Percentiles rank a stretch among this genome's conserved stretches.
Evolutionary conservation across 805 yeast species (phyloP).

Genomic region (Candida alai): DNA sequence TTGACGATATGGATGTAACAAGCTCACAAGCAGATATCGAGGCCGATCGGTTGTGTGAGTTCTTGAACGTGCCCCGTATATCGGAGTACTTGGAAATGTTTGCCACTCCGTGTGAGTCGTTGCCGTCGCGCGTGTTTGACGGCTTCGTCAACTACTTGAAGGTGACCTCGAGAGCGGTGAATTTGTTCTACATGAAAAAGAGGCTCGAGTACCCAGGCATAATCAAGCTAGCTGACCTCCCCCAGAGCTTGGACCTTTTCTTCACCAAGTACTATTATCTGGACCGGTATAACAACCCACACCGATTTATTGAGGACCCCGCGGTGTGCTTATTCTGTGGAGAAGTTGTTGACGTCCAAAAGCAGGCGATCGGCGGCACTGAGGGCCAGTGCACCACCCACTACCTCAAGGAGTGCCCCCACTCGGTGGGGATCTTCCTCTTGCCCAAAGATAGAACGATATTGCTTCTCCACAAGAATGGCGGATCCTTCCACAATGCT

Average conservation of each 20-base stretch:
- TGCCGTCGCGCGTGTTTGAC: constrained; percentile 24
- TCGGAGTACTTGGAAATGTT: constrained; percentile 19
- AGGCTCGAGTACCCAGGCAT: constrained; percentile 62
- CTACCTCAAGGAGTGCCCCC: constrained; percentile 55
- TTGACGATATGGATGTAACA: constrained; percentile 24
- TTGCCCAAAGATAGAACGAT: constrained; percentile 66
- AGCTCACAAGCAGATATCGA: constrained; percentile 34
- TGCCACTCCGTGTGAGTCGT: constrained; percentile 10
- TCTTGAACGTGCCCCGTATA: constrained; percentile 40
- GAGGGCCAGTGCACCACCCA: constrained; percentile 83
- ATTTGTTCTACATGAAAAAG: constrained; percentile 13
- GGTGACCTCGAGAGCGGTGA: constrained; percentile 1
- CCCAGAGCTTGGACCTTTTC: constrained; percentile 61
- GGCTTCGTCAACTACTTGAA: constrained; percentile 15
- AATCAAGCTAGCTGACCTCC: constrained; percentile 59
- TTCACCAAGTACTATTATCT: constrained; percentile 57
- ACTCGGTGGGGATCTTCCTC: constrained; percentile 66
- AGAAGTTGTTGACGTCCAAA: constrained; percentile 62
- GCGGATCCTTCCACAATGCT: constrained; percentile 80
- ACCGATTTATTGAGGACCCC: constrained; percentile 54
- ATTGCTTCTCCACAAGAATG: constrained; percentile 61
- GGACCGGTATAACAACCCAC: constrained; percentile 38
- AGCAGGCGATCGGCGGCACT: constrained; percentile 46
- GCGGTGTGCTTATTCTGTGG: constrained; percentile 89
- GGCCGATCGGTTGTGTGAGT: constrained; percentile 48